Evolutionary conservation across 2,329 filamentous ascomycete species (phyloP), one percentile per base, ranked within the genome.

Genomic region (Sarocladiaceae sp.): DNA sequence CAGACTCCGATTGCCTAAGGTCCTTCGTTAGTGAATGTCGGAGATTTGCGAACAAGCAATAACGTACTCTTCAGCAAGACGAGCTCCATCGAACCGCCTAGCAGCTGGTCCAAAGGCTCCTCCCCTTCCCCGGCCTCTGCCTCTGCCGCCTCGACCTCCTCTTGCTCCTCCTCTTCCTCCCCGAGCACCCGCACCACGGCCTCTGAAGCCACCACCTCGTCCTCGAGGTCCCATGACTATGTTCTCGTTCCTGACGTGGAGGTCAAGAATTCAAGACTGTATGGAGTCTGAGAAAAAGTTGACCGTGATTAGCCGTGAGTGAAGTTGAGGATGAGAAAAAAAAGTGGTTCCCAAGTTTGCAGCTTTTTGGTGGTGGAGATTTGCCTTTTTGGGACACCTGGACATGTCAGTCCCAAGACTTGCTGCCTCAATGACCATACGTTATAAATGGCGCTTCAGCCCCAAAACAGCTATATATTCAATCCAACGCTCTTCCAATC

Each of bases 201-300:
- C 65, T 54, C 67, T 62, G 18, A 62, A 66, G 28, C 55, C 62
- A 1, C 65, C 65, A 52, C 66, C 66, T 61, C 66, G 63, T 55
- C 64, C 66, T 52, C 66, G 65, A 47, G 66, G 61, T 15, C 61
- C 63, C 71, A 74, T 75, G 40, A 56, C 55, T 56, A 56, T 57
- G 53, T n/a, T n/a, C n/a, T n/a, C n/a, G n/a, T n/a, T n/a, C n/a
- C n/a, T n/a, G n/a, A n/a, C n/a, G n/a, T n/a, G n/a, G n/a, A n/a
- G n/a, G n/a, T n/a, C n/a, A n/a, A n/a, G n/a, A n/a, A n/a, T n/a
- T n/a, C n/a, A n/a, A n/a, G n/a, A n/a, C n/a, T n/a, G n/a, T n/a
- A n/a, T n/a, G n/a, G n/a, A n/a, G n/a, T n/a, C n/a, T n/a, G n/a
- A 18, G 4, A 20, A 47, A 48, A 35, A 29, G 44, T 33, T 48